Conservation (phyloP, 805 yeast species). For the Starmerella apis region DNA sequence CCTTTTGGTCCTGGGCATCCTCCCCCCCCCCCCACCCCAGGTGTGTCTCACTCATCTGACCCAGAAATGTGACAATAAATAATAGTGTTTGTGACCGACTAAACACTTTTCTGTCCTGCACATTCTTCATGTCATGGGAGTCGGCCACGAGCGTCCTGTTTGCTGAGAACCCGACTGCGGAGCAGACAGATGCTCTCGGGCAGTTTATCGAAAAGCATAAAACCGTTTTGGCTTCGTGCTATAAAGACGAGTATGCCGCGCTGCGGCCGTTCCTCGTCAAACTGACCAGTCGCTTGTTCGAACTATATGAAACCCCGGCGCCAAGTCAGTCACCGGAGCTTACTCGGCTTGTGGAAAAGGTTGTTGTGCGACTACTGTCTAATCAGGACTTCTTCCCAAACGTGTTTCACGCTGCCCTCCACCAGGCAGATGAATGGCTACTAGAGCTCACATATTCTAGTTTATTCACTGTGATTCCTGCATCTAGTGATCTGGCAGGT, state of each 20-base stretch:
- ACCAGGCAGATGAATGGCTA: conserved; percentile 11
- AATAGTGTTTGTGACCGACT: not conserved
- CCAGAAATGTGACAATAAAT: not conserved
- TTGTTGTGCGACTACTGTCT: conserved; percentile 15
- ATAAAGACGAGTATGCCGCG: conserved; percentile 11
- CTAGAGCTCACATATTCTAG: conserved; percentile 22
- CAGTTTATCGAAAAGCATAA: conserved; percentile 15
- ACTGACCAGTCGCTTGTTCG: conserved; percentile 17
- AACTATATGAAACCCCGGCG: conserved; percentile 12
- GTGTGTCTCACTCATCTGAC: not conserved
- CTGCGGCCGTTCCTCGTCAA: conserved; percentile 11
- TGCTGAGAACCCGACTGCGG: conserved; percentile 14
- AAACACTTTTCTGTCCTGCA: not conserved
- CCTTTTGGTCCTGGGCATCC: too few species aligned
- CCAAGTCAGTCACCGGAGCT: not conserved
- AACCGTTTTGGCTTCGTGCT: conserved; percentile 14
- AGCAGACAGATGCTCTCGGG: conserved; percentile 20
- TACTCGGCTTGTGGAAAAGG: conserved; percentile 12
- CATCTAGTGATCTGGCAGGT: conserved; percentile 19
- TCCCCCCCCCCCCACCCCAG: too few species aligned
- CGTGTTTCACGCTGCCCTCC: conserved; percentile 16
- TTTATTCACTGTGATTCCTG: conserved; percentile 23
- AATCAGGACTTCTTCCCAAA: conserved; percentile 18
- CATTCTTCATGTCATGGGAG: conserved; percentile 21
- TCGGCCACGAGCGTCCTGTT: conserved; percentile 19